Evolutionary conservation across 2,329 filamentous ascomycete genomes (phyloP), one percentile per base, ranked within the genome.

Genomic region (Ceratocystis diversiconidia): DNA sequence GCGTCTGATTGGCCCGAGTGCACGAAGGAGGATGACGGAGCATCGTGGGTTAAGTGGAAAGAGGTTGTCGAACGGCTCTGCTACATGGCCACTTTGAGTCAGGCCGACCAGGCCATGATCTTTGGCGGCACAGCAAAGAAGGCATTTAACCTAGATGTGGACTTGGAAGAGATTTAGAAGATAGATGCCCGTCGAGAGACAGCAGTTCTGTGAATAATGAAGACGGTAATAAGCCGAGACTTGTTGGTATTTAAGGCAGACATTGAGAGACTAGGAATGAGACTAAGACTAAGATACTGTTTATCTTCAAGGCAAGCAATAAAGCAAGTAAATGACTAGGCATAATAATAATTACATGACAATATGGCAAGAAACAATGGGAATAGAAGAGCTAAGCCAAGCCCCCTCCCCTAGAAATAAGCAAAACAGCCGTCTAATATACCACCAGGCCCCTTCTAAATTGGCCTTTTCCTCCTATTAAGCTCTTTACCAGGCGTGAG

Each of bases 1-100:
- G 92, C 87, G 28, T 92, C 88, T 69, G 91, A 96, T 74, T 97
- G 92, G 92, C 92, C 92, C 1, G 87, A 96, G 0, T 95, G 90
- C 76, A 92, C 90, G 68, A 77, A 64, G 30, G 71, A 74, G 69
- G 65, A 70, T 0, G 79, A 79, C 52, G 77, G 80, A 61, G 75
- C 78, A 25, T 85, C 88, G 41, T 96, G 91, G 90, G 76, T 77
- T 44, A 82, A 86, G 70, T 96, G 92, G 92, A 82, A 79, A 69
- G 79, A 78, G 22, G 78, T 94, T 1, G 87, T 95, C 19, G 83
- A 86, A 68, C 78, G 78, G 69, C 79, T 89, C 70, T 82, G 91
- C 69, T 79, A 80, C 74, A 80, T 86, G 79, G 82, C 82, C 0
- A 79, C 79, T 52, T 73, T 92, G 68, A 77, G 74, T 1, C 79